Base-by-base conservation (phyloP, 805 yeast species). In the Pichia eremophila region DNA sequence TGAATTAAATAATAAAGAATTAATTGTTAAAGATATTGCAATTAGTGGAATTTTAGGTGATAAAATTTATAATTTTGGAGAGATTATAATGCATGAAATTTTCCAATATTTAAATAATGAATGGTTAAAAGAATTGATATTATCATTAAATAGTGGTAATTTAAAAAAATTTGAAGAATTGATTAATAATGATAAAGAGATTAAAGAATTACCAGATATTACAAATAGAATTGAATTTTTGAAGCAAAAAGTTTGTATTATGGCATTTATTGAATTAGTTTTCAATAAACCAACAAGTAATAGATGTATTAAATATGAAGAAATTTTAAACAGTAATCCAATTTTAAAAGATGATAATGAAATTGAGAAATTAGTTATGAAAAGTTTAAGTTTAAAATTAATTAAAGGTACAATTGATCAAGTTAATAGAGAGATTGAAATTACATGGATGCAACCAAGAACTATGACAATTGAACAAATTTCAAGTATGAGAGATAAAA, bases 361-460 rank as follows among this genome's bases (percentile, higher is more conserved):
- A 54, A 95, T 93, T 36, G 99, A 93, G 70, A 85, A 83, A 58
- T 72, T 93, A 60, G 83, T 91, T 32, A 90, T 93, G 84, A 87
- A 87, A 69, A 90, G 96, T 38, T 78, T 93, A 53, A 80, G 93
- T 53, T 70, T 93, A 48, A 86, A 85, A 17, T 73, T 93, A 55
- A 75, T 93, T 59, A 79, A 80, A 64, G 99, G 99, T n/a, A 73
- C 78, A 45, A 91, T 93, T 57, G 95, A 93, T 63, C 95, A 93
- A 69, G 86, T 89, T 40, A 77, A 78, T 44, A 78, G 83, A 63
- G 70, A 83, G 14, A 85, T 93, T 48, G 80, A 83, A 34, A 81
- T 93, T 43, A 80, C 85, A 28, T 93, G 99, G 99, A 83, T 91
- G 52, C 98, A 93, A 72, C 98, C 99, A 50, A 77, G 98, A 59